Base-by-base conservation (phyloP, 1,284 basidiomycete species). In the Austropuccinia psidii region DNA sequence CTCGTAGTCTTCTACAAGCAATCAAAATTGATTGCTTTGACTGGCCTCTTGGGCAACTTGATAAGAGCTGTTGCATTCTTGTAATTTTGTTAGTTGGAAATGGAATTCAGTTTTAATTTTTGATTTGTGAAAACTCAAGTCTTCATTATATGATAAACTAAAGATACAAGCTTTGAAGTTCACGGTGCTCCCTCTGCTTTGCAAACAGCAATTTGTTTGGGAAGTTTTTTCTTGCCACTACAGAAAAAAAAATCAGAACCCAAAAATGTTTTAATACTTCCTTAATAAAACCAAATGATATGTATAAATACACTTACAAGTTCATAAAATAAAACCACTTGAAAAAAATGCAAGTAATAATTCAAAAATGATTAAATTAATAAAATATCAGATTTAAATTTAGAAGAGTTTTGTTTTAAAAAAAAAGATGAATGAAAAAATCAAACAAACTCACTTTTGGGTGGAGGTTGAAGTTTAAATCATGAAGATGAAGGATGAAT, bases 401-500 rank as follows among this genome's bases (percentile, higher is more conserved):
- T n/a, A n/a, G n/a, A n/a, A n/a, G n/a, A n/a, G n/a, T n/a, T n/a
- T n/a, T n/a, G n/a, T n/a, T n/a, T n/a, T n/a, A n/a, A n/a, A n/a
- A n/a, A n/a, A n/a, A n/a, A n/a, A n/a, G n/a, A n/a, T n/a, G n/a
- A n/a, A n/a, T n/a, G n/a, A n/a, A n/a, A n/a, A n/a, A n/a, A n/a
- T n/a, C n/a, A n/a, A n/a, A n/a, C n/a, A n/a, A 33, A 39, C 57
- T 60, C 31, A 60, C 57, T 90, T 79, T 89, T 89, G 27, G 93
- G 87, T 0, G 94, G 96, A 0, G 96, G 96, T 77, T 97, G 93
- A 79, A 89, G 87, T 78, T 96, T 91, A 86, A 98, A 94, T 76
- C 98, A 82, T 79, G 91, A 89, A 6, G 92, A 95, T 1, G 92
- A 94, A 0, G 96, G 96, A 79, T 98, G 96, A 66, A 98, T 89